Conservation (phyloP, 176 grass and related monocot species). For the Eleusine coracana region DNA sequence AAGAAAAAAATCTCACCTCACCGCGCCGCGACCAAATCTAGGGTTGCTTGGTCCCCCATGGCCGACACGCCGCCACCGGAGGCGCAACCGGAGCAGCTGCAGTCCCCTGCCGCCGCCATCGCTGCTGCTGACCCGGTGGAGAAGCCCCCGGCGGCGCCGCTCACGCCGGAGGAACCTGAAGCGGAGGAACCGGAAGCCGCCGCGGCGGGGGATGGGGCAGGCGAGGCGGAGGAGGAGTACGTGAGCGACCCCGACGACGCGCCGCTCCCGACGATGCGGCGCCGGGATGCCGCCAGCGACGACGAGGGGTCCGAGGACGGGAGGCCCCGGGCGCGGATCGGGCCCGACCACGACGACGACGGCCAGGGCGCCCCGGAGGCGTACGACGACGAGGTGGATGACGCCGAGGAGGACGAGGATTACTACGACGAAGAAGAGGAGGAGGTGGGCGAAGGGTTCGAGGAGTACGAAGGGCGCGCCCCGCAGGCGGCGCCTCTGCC, state of each 20-base stretch:
- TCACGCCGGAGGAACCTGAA: conserved; percentile 41
- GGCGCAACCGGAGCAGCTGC: conserved; percentile 23
- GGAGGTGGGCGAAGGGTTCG: conserved; percentile 38
- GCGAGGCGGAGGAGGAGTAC: conserved; percentile 54
- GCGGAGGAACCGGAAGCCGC: conserved; percentile 38
- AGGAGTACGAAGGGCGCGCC: conserved; percentile 39
- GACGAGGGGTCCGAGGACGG: conserved; percentile 80
- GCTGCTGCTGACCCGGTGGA: not conserved
- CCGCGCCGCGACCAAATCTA: conserved; percentile 51
- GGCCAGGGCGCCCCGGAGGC: conserved; percentile 75
- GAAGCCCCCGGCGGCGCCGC: conserved; percentile 25
- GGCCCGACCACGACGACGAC: conserved; percentile 70
- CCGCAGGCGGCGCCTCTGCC: not conserved
- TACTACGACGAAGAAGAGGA: conserved; percentile 55
- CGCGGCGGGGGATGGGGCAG: conserved; percentile 37
- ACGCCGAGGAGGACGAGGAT: conserved; percentile 47
- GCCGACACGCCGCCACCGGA: conserved; percentile 42
- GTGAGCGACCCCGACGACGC: conserved; percentile 88
- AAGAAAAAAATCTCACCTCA: conserved; percentile 32
- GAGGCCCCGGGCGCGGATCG: conserved; percentile 48
- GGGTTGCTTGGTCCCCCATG: conserved; percentile 55
- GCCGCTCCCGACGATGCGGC: conserved; percentile 75
- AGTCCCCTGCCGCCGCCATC: not conserved
- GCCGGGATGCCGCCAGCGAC: conserved; percentile 82
- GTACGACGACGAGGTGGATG: conserved; percentile 71